A percentile compares a stretch with the other conserved stretches of the same genome.
phyloP scores from a whole-genome alignment of 257 asterid species.

The Cinchona pubescens region DNA sequence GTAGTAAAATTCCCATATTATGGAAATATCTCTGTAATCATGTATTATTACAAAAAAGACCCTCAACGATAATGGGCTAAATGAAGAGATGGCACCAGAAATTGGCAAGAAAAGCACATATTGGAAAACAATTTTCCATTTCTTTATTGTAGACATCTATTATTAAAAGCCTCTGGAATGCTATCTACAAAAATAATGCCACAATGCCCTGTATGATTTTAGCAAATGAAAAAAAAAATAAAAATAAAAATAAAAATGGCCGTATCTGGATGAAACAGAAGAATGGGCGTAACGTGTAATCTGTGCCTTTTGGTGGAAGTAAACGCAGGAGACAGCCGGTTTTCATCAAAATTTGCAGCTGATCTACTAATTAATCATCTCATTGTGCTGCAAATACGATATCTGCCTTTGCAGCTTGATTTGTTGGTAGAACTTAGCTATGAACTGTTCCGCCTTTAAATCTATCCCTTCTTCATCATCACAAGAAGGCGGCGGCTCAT shows the following conservation, averaged over 20 bases:
- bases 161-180: background rate
- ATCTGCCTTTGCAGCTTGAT: conserved; percentile 66
- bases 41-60: too few species aligned
- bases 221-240: too few species aligned
- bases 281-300: too few species aligned
- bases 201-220: background rate
- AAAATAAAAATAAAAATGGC: too few species aligned
- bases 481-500: background rate
- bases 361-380: conserved; percentile 24
- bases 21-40: too few species aligned
- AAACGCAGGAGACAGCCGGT: background rate
- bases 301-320: too few species aligned
- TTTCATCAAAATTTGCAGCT: conserved; percentile 12
- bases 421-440: conserved; percentile 60
- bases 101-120: too few species aligned
- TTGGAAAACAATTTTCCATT: background rate
- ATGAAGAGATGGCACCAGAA: too few species aligned
- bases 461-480: conserved; percentile 55
- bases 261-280: too few species aligned
- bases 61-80: too few species aligned
- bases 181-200: background rate
- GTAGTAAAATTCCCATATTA: too few species aligned
- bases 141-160: background rate
- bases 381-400: conserved; percentile 31
- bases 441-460: conserved; percentile 73